Evolutionary conservation across 2,329 filamentous ascomycete species (phyloP), one percentile per base, ranked within the genome.

Genomic region (Diaporthe nobilis): DNA sequence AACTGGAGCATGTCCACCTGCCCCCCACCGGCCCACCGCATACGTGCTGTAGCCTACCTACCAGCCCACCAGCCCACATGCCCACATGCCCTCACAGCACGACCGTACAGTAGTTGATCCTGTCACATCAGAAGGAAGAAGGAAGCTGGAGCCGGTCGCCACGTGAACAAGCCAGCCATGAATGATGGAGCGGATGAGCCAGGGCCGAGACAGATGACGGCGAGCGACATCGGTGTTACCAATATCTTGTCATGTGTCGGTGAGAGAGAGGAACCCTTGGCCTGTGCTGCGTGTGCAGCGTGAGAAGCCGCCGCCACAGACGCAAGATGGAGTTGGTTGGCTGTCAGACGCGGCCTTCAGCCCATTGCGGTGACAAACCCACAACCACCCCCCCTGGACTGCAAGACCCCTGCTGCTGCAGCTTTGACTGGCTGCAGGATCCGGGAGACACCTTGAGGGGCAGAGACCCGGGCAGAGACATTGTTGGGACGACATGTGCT

Each of bases 231-330:
- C 58, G 60, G 71, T 73, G 58, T 73, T 37, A 73, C 58, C 49
- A 63, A 73, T 73, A 60, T 34, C 71, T 72, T 63, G 34, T 55
- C 60, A 70, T 75, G n/a, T 76, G 75, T 77, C 75, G 75, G 75
- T 77, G 75, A 77, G 31, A 17, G 31, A 17, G 25, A 28, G 15
- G 60, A 49, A 55, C 47, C 28, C 58, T 25, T 74, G 61, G 73
- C 49, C 75, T 71, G 70, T 77, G 68, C 75, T 53, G 49, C 5
- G 39, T 71, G 70, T 77, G 68, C 75, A 53, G 57, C 5, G 31
- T 17, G 31, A 51, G 67, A 57, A 72, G 47, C 53, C 67, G 73
- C 65, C 58, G 71, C 67, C 31, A 61, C 61, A 65, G 47, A 65
- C 47, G 44, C 58, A 73, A 73, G 47, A 57, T 37, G 37, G 39